Evolutionary conservation across 495 filamentous ascomycete genomes (phyloP), one percentile per base, ranked within the genome.

Genomic region (Parachaetomium inaequale): DNA sequence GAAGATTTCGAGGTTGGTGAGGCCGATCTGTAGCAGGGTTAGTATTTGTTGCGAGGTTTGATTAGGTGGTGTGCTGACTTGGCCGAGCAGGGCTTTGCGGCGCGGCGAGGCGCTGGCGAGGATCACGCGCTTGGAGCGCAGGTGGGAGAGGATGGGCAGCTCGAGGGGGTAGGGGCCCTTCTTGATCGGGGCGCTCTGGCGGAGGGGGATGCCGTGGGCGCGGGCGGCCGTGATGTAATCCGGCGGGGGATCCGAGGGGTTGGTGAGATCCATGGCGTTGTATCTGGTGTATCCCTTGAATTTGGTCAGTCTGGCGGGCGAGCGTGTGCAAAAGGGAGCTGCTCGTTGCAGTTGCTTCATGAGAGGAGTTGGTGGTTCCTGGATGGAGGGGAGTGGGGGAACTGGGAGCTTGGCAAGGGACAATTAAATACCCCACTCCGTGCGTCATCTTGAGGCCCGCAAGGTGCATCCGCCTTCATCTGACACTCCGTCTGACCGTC

Each of bases 91-190:
- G 67, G 89, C 87, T 66, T 85, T 87, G 26, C 95, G 83, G 15
- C 94, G 82, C 0, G 95, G 94, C 1, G 91, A 96, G 46, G 87
- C 82, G 2, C 91, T 96, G 64, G 94, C 94, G 11, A 98, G 87
- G 66, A 98, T 88, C 10, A 93, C 82, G 60, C 93, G 82, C 71
- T 88, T 88, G 45, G 77, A 80, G 65, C 85, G 82, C 53, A 98
- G 83, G 69, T 81, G 74, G 58, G 83, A 84, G 26, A 98, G 79
- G 55, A 88, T 83, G 8, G 95, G 92, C 4, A 98, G 83, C 65
- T 87, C 73, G 59, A 98, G 84, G 21, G 91, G 90, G 49, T 74
- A 74, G 0, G 81, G 79, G 2, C 75, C 77, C 43, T 64, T 69
- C 36, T 58, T 61, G 62, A 64, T 63, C 21, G 72, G 73, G 38